These are phyloP conservation scores for Lyophyllum shimeji DNA, from an alignment of 768 basidiomycete genomes.

Conservation along the genomic window DNA sequence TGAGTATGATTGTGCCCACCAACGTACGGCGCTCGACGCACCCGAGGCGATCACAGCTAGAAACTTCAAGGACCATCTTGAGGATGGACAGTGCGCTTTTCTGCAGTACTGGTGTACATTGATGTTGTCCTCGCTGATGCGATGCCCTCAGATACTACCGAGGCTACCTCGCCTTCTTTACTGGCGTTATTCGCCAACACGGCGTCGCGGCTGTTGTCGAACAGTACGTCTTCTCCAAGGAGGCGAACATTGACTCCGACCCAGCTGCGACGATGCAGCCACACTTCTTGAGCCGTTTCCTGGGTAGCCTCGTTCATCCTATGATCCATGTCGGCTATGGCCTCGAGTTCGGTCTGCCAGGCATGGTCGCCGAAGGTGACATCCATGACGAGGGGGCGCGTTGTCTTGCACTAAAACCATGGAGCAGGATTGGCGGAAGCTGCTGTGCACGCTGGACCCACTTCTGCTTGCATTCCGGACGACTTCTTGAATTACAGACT, in stretches of 20 bases:
- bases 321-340: neutral
- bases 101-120: no score
- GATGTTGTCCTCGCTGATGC: no score
- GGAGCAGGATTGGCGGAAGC: constrained; percentile 57
- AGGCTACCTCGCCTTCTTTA: constrained; percentile 54
- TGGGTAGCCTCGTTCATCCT: neutral
- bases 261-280: neutral
- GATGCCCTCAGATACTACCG: constrained; percentile 43
- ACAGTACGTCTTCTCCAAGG: constrained; percentile 52
- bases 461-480: constrained; percentile 22
- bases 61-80: no score
- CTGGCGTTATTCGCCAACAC: constrained; percentile 34
- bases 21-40: no score
- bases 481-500: constrained; percentile 14
- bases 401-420: neutral
- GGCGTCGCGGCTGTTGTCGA: constrained; percentile 45
- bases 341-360: neutral
- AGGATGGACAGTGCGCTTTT: no score
- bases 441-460: constrained; percentile 42
- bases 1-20: neutral
- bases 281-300: neutral
- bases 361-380: neutral
- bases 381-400: neutral
- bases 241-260: no score
- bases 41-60: no score